Percentiles rank a stretch among this genome's conserved stretches.
Evolutionary conservation across 1,139 yeast genomes (phyloP).

Genomic region (Suhomyces ambrosiae): DNA sequence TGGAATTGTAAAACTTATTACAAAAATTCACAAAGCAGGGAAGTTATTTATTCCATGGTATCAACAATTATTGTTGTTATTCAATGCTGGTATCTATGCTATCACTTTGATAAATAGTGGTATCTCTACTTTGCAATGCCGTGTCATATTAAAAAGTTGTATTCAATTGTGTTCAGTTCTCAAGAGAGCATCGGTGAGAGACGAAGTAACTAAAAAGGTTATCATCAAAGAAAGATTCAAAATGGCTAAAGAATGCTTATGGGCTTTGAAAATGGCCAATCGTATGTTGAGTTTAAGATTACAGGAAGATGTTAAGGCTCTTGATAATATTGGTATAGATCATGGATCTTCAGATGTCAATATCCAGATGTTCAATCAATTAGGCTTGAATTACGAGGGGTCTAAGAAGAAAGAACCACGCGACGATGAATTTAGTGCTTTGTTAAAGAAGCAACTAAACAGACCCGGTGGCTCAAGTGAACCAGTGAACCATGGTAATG

Average conservation of each 20-base stretch:
- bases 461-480: too few relatives aligned
- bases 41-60: slow-evolving; percentile 57
- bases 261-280: slow-evolving; percentile 63
- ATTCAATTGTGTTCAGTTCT: slow-evolving; percentile 31
- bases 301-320: slow-evolving; percentile 39
- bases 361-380: slow-evolving; percentile 48
- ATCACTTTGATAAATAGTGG: slow-evolving; percentile 53
- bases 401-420: slow-evolving; percentile 9
- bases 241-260: slow-evolving; percentile 64
- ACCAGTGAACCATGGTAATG: too few relatives aligned
- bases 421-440: slow-evolving; percentile 24
- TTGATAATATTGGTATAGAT: slow-evolving; percentile 51
- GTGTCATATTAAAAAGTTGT: slow-evolving; percentile 28
- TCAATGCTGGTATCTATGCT: slow-evolving; percentile 49
- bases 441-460: slow-evolving; percentile 27
- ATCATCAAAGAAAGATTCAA: slow-evolving; percentile 47
- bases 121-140: slow-evolving; percentile 25
- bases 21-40: slow-evolving; percentile 37
- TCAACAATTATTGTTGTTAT: slow-evolving; percentile 46
- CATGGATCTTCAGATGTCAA: slow-evolving; percentile 62
- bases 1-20: slow-evolving; percentile 37
- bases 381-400: slow-evolving; percentile 31
- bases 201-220: slow-evolving; percentile 27
- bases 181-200: slow-evolving; percentile 35
- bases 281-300: slow-evolving; percentile 52